A percentile compares a stretch with the other conserved stretches of the same genome.
phyloP scores from a whole-genome alignment of 164 flowering plant genomes.

The Magnolia changhungtana region DNA sequence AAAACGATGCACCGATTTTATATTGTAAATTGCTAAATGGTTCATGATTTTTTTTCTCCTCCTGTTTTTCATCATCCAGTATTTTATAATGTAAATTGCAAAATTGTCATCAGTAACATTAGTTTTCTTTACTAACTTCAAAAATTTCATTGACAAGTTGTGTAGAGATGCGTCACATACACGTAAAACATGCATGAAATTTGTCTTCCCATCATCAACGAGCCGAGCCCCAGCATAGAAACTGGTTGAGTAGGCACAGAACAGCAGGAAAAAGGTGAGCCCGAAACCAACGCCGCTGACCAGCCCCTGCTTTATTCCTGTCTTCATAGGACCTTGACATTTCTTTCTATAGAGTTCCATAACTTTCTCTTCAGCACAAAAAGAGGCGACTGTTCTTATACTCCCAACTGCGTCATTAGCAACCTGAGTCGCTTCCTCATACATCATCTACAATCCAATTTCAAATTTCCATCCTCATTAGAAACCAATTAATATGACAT shows the following conservation, averaged over 20 bases:
- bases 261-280: constrained; percentile 32
- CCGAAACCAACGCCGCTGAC: constrained; percentile 45
- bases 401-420: constrained; percentile 68
- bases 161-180: constrained; percentile 17
- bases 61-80: too few relatives aligned
- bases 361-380: constrained; percentile 61
- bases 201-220: constrained; percentile 25
- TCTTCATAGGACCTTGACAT: constrained; percentile 37
- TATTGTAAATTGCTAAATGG: not conserved
- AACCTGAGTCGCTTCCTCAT: constrained; percentile 63
- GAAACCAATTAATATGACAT: not conserved
- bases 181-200: constrained; percentile 28
- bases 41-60: not conserved
- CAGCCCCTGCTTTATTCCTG: constrained; percentile 35
- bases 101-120: too few relatives aligned
- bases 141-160: not conserved
- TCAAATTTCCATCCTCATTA: not conserved
- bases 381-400: constrained; percentile 65
- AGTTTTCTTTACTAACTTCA: too few relatives aligned
- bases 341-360: constrained; percentile 31
- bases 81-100: too few relatives aligned
- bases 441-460: constrained; percentile 33
- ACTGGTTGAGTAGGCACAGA: constrained; percentile 27
- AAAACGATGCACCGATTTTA: not conserved
- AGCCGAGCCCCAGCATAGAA: constrained; percentile 39